phyloP scores from a whole-genome alignment of 2,329 filamentous ascomycete species.

The Aureobasidium sp. region DNA sequence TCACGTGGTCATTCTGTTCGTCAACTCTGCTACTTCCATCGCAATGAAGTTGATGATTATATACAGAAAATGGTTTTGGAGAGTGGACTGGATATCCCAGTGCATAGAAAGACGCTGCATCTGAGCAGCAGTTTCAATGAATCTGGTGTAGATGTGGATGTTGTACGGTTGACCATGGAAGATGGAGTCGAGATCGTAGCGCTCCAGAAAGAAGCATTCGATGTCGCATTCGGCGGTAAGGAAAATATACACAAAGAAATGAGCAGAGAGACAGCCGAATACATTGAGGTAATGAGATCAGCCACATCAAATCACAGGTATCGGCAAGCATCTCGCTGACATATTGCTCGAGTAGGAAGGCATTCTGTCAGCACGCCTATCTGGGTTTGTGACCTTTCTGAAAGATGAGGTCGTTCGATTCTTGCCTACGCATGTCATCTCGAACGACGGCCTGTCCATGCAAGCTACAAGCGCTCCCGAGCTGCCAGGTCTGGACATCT shows the following conservation, averaged over 20 bases:
- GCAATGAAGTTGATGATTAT: neutral
- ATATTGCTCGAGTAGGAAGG: neutral
- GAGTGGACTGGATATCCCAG: neutral
- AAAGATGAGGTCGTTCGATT: neutral
- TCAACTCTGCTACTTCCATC: constrained; percentile 1
- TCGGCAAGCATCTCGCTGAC: neutral
- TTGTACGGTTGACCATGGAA: neutral
- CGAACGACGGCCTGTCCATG: neutral
- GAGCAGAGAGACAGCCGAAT: neutral
- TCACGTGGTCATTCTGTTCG: neutral
- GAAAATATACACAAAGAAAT: neutral
- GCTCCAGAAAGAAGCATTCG: neutral
- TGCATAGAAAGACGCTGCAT: neutral
- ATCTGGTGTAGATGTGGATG: neutral
- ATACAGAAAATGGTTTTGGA: neutral
- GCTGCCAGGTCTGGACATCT: neutral
- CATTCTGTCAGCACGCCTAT: neutral
- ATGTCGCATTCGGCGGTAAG: neutral
- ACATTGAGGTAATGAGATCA: neutral
- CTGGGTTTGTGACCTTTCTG: neutral
- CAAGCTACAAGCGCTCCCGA: neutral
- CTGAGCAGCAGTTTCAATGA: neutral
- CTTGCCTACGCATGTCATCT: neutral
- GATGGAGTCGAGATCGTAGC: constrained; percentile 1
- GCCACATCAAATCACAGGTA: neutral